phyloP scores from a whole-genome alignment of 805 yeast species.

The Saturnispora bothae region DNA sequence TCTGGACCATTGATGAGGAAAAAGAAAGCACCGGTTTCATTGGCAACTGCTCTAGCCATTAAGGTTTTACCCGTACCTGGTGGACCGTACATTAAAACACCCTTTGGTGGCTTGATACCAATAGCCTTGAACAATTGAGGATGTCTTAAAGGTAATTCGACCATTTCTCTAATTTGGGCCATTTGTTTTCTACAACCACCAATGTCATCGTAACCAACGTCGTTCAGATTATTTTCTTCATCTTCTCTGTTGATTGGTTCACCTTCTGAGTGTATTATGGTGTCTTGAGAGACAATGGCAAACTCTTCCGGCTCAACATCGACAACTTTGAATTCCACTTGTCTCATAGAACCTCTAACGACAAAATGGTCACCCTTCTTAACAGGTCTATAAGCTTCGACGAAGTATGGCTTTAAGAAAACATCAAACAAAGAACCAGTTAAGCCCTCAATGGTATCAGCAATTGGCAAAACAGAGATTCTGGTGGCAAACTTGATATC shows the following conservation, averaged over 20 bases:
- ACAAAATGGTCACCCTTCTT: conserved; percentile 95
- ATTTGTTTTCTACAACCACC: conserved; percentile 99
- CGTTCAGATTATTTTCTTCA: conserved; percentile 92
- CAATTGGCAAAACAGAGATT: conserved; percentile 91
- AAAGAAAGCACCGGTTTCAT: conserved; percentile 98
- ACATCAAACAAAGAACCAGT: conserved; percentile 96
- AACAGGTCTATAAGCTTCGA: conserved; percentile 97
- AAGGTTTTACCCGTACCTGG: conserved; percentile 99
- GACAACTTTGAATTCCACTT: conserved; percentile 96
- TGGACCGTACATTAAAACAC: conserved; percentile 97
- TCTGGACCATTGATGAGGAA: conserved; percentile 98
- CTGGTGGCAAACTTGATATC: conserved; percentile 95
- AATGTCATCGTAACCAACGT: conserved; percentile 97
- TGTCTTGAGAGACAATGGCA: conserved; percentile 97
- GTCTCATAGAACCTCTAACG: conserved; percentile 98
- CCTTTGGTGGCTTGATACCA: conserved; percentile 98
- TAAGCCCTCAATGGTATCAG: conserved; percentile 95
- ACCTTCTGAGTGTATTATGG: conserved; percentile 96
- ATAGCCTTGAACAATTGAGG: conserved; percentile 96
- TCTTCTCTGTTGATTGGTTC: conserved; percentile 98
- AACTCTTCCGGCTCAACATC: conserved; percentile 96
- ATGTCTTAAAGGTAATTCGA: conserved; percentile 95
- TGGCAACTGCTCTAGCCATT: conserved; percentile 99
- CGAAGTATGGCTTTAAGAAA: conserved; percentile 93
- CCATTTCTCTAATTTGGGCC: conserved; percentile 98